Conservation (phyloP, 1,284 basidiomycete genomes). For the Tilletia indica region DNA sequence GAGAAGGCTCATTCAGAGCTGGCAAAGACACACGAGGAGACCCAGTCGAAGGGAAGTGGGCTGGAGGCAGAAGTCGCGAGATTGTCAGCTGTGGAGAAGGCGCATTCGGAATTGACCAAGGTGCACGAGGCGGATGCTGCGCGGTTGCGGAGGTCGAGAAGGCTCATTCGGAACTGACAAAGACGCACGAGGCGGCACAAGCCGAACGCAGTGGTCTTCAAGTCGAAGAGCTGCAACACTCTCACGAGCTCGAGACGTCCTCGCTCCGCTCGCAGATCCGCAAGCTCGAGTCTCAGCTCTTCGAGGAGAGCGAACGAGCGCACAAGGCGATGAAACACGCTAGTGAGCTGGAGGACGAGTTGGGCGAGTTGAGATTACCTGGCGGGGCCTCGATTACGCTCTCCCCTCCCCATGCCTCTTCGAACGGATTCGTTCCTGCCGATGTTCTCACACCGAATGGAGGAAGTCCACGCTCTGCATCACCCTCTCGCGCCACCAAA, state of each 20-base stretch:
- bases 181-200: constrained; percentile 27
- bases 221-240: constrained; percentile 35
- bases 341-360: constrained; percentile 38
- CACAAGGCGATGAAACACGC: constrained; percentile 32
- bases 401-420: not conserved
- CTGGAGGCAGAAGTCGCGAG: too few relatives aligned
- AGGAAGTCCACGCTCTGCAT: not conserved
- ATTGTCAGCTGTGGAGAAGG: not conserved
- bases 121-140: not conserved
- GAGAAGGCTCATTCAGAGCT: constrained; percentile 17
- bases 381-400: not conserved
- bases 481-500: not conserved
- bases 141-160: constrained; percentile 22
- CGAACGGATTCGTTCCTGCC: constrained; percentile 1
- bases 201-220: constrained; percentile 27
- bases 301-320: constrained; percentile 41
- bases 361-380: constrained; percentile 6
- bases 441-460: not conserved
- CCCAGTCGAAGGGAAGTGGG: too few relatives aligned
- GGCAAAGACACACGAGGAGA: constrained; percentile 23
- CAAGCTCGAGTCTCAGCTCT: constrained; percentile 39
- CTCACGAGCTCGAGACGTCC: constrained; percentile 40
- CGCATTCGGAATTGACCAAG: constrained; percentile 2
- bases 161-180: constrained; percentile 25
- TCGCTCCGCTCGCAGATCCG: constrained; percentile 35